phyloP scores from a whole-genome alignment of 495 filamentous ascomycete genomes.

The Penicillium verhagenii region DNA sequence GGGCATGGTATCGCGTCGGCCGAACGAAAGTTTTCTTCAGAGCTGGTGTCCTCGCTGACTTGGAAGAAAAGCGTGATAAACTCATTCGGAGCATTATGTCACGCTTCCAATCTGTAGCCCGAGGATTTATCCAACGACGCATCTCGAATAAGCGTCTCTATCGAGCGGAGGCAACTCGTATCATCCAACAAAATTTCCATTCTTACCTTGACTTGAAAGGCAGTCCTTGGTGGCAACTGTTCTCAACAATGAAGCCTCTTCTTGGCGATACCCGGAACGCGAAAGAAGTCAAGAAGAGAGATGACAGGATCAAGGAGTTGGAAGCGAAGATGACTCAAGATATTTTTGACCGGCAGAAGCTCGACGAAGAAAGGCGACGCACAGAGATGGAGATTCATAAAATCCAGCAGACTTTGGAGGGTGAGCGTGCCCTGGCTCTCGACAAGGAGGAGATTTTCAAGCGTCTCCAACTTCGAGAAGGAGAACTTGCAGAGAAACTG shows the following conservation, averaged over 20 bases:
- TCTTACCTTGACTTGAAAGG: constrained; percentile 83
- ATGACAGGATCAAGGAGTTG: constrained; percentile 86
- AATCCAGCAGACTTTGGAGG: constrained; percentile 90
- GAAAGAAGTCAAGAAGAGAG: constrained; percentile 87
- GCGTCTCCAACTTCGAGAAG: constrained; percentile 82
- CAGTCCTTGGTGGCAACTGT: constrained; percentile 95
- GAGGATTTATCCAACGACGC: constrained; percentile 84
- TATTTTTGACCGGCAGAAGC: constrained; percentile 65
- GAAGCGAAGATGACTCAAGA: constrained; percentile 81
- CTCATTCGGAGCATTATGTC: constrained; percentile 91
- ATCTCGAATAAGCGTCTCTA: constrained; percentile 91
- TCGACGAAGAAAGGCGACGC: constrained; percentile 91
- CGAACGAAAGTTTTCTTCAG: constrained; percentile 98
- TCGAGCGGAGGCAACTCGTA: constrained; percentile 87
- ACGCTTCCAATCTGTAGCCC: constrained; percentile 86
- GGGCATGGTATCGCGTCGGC: constrained; percentile 84
- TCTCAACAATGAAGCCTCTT: constrained; percentile 93
- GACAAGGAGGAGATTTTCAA: constrained; percentile 99
- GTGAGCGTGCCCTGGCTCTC: constrained; percentile 87
- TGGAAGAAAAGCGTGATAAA: constrained; percentile 92
- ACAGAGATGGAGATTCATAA: constrained; percentile 82
- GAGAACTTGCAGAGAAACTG: constrained; percentile 87
- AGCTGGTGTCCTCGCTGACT: constrained; percentile 90
- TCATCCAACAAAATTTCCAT: constrained; percentile 91
- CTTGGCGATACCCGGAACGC: constrained; percentile 87